Conservation (phyloP, 257 asterid genomes). For the Fraxinus excelsior region DNA sequence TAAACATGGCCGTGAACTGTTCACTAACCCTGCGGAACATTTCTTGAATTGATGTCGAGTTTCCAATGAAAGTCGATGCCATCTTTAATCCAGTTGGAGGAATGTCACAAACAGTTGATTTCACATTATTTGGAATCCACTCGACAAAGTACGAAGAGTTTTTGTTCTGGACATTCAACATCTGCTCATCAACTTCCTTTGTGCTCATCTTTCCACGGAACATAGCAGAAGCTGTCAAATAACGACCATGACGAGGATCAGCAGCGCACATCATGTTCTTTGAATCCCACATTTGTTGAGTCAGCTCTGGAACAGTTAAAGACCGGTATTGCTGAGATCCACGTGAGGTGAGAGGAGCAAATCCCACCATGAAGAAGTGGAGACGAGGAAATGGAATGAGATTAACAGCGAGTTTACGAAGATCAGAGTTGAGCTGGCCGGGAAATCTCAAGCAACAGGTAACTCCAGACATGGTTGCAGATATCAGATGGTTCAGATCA, state of each 20-base stretch:
- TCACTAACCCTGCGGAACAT: slow-evolving; percentile 61
- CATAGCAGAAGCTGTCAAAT: slow-evolving; percentile 55
- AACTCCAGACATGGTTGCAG: slow-evolving; percentile 57
- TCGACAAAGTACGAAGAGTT: slow-evolving; percentile 51
- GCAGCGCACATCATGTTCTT: slow-evolving; percentile 62
- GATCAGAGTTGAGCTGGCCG: slow-evolving; percentile 58
- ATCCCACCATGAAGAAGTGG: slow-evolving; percentile 59
- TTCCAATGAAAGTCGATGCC: slow-evolving; percentile 53
- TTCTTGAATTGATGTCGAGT: slow-evolving; percentile 54
- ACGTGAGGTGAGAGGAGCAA: slow-evolving; percentile 48
- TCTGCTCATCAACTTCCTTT: slow-evolving; percentile 55
- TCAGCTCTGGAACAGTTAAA: slow-evolving; percentile 45
- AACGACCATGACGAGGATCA: slow-evolving; percentile 59
- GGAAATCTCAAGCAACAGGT: slow-evolving; percentile 58
- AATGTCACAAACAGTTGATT: slow-evolving; percentile 56
- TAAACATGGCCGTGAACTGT: slow-evolving; percentile 58
- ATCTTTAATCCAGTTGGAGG: slow-evolving; percentile 60
- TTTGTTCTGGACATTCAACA: slow-evolving; percentile 53
- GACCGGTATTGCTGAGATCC: slow-evolving; percentile 52
- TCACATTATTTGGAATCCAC: slow-evolving; percentile 58
- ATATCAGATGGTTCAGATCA: slow-evolving; percentile 52
- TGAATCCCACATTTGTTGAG: slow-evolving; percentile 60
- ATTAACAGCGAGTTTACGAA: slow-evolving; percentile 48
- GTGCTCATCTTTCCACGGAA: slow-evolving; percentile 66
- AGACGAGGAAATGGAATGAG: slow-evolving; percentile 58